These are phyloP conservation scores for Houttuynia cordata DNA, from an alignment of 164 flowering plant genomes.

Conservation along the genomic window DNA sequence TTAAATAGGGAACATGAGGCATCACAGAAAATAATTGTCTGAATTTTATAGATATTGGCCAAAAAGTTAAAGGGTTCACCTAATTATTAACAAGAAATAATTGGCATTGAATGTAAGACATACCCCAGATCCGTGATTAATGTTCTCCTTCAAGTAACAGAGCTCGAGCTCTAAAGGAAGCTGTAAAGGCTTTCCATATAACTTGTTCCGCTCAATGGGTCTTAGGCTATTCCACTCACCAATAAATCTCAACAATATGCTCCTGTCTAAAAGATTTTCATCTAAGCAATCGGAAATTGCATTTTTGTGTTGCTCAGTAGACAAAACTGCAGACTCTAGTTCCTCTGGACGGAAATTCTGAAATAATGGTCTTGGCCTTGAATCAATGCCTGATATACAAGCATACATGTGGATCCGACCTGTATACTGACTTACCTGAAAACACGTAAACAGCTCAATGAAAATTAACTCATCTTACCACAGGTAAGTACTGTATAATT, in stretches of 20 bases:
- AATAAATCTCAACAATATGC: slow-evolving; percentile 36
- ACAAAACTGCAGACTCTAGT: slow-evolving; percentile 25
- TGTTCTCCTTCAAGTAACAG: slow-evolving; percentile 52
- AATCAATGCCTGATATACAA: slow-evolving; percentile 51
- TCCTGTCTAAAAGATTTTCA: slow-evolving; percentile 28
- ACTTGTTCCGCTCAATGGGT: slow-evolving; percentile 50
- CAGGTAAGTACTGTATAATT: too few species aligned
- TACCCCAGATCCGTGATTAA: slow-evolving; percentile 59
- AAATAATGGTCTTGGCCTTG: slow-evolving; percentile 64
- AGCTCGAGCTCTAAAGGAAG: slow-evolving; percentile 67
- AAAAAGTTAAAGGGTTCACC: too few species aligned
- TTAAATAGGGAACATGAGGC: too few species aligned
- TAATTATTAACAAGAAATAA: too few species aligned
- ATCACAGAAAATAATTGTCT: too few species aligned
- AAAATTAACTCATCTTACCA: too few species aligned
- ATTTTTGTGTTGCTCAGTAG: slow-evolving; percentile 16
- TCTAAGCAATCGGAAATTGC: slow-evolving; percentile 13
- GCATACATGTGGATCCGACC: slow-evolving; percentile 80
- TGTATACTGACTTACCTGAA: slow-evolving; percentile 82
- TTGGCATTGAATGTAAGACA: slow-evolving; percentile 2
- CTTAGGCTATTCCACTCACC: slow-evolving; percentile 67
- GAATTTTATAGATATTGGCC: too few species aligned
- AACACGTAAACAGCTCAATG: slow-evolving; percentile 1
- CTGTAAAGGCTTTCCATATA: slow-evolving; percentile 72
- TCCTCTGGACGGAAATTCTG: slow-evolving; percentile 75